Conservation (phyloP, 192 early-diverging fungal species). For the Gonapodya prolifera region DNA sequence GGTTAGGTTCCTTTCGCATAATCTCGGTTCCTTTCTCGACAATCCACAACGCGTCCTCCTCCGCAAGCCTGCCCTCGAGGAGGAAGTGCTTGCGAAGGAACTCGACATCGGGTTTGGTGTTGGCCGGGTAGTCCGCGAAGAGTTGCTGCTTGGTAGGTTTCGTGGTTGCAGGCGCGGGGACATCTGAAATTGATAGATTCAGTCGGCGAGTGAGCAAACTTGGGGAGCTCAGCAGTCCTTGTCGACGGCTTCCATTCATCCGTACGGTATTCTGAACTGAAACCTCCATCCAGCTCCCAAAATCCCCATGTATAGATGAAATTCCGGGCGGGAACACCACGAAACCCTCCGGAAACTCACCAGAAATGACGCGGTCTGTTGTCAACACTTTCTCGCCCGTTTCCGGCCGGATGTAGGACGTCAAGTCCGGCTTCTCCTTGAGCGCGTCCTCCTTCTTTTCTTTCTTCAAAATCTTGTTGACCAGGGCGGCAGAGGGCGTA, state of each 20-base stretch:
- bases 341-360: constrained; percentile 18
- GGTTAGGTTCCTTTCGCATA: constrained; percentile 5
- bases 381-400: constrained; percentile 60
- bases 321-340: neutral
- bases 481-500: neutral
- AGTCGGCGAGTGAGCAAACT: neutral
- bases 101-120: constrained; percentile 16
- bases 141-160: constrained; percentile 48
- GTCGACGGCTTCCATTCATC: neutral
- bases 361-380: constrained; percentile 60
- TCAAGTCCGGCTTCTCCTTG: neutral
- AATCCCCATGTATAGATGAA: neutral
- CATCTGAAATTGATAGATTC: constrained; percentile 36
- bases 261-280: neutral
- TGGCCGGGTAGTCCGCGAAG: constrained; percentile 23
- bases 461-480: neutral
- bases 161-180: constrained; percentile 34
- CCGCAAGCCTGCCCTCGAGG: neutral
- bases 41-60: constrained; percentile 7
- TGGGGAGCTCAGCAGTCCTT: constrained; percentile 2
- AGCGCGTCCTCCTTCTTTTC: neutral
- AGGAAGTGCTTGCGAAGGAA: neutral
- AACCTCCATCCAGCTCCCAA: neutral
- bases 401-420: neutral
- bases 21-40: constrained; percentile 9